Base-by-base conservation (phyloP, 202 grass and related monocot species). In the Schoenoplectus tabernaemontani region DNA sequence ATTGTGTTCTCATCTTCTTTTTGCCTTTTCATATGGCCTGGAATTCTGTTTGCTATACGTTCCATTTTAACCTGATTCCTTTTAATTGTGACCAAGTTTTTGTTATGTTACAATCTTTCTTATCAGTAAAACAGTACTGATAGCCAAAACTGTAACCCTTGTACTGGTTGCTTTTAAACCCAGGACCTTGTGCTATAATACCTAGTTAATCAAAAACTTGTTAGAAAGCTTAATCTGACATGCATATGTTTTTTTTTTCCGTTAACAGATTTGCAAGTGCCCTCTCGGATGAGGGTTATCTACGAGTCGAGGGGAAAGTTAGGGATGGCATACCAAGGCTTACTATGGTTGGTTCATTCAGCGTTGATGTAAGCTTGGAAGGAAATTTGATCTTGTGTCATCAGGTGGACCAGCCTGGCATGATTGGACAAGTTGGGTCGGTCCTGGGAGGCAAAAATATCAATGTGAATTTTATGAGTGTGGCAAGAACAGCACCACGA, bases 401-500 rank as follows among this genome's bases (percentile, higher is more conserved):
- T 9, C 94, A 97, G 66, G 82, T 85, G 38, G 91, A 93, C 30
- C 87, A 90, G 50, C 89, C 94, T 0, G 93, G 91, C 6, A 82
- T 97, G 41, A 97, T 97, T n/a, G 94, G 91, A 23, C 76, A 33
- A 64, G 88, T 97, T 9, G 94, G 94, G 1, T 84, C 81, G 6
- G 81, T 92, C n/a, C 72, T 93, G 30, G 91, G 89, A 8, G 77
- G 65, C 5, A 82, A 68, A 78, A 91, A 97, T 78, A 41, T 92
- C 3, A 97, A 97, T 69, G 87, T 97, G 53, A 93, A 78, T 42
- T 97, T 97, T 68, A 93, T 93, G 94, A 93, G 89, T 4, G 89
- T 97, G 1, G 91, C 89, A 11, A 88, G 94, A 81, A 93, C 84
- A 82, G 86, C 82, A 50, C 81, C 78, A 2, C 83, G 86, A 66